Evolutionary conservation across 2,329 filamentous ascomycete species (phyloP).

Genomic region (Aspergillus intermedius): DNA sequence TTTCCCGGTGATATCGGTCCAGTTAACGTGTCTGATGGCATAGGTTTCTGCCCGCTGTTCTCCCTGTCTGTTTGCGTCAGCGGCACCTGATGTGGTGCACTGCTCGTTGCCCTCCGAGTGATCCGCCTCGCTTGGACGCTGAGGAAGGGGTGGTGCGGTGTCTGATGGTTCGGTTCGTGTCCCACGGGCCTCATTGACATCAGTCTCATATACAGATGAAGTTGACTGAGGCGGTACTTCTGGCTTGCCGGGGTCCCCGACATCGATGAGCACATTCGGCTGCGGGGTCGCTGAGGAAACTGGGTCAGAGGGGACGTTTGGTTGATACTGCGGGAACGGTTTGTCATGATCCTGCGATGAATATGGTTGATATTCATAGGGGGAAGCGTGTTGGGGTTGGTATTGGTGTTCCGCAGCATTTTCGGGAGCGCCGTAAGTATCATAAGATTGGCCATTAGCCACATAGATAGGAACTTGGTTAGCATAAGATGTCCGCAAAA

Average conservation of each 20-base stretch:
- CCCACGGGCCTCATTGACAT: not conserved
- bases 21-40: conserved; percentile 83
- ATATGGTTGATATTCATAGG: conserved; percentile 2
- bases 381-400: conserved; percentile 2
- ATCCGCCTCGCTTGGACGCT: conserved; percentile 1
- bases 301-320: conserved; percentile 15
- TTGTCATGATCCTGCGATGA: not conserved
- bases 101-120: conserved; percentile 1
- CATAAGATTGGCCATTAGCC: conserved; percentile 1
- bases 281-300: conserved; percentile 20
- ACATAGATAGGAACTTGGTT: not conserved
- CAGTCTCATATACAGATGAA: conserved; percentile 8
- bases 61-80: conserved; percentile 28
- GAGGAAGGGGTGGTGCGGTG: conserved; percentile 8
- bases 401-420: conserved; percentile 10
- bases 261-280: conserved; percentile 27
- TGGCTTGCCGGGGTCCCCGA: conserved; percentile 13
- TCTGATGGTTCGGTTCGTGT: not conserved
- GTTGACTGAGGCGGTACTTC: conserved; percentile 3
- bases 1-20: conserved; percentile 64
- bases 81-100: conserved; percentile 5
- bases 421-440: conserved; percentile 4
- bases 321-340: conserved; percentile 13
- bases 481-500: conserved; percentile 8
- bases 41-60: conserved; percentile 68